Evolutionary conservation across 1,284 basidiomycete species (phyloP).

Genomic region (Rhodotorula glutinis): DNA sequence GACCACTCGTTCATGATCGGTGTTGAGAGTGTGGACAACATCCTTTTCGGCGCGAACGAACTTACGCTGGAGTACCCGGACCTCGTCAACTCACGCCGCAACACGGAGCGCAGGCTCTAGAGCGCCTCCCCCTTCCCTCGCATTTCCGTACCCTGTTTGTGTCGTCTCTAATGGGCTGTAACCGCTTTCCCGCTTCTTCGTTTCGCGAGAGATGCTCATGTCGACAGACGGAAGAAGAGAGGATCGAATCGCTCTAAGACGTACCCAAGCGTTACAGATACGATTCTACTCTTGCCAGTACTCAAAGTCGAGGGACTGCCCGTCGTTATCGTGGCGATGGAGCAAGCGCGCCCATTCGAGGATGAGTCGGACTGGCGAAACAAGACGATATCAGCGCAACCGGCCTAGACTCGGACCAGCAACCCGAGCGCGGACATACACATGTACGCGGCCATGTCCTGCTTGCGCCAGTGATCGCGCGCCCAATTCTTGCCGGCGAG

Average conservation of each 20-base stretch:
- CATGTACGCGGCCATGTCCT: conserved; percentile 39
- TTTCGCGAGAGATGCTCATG: neutral
- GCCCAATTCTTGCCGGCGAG: conserved; percentile 41
- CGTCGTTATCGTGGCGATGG: conserved; percentile 29
- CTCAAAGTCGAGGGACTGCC: conserved; percentile 33
- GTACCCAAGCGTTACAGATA: neutral
- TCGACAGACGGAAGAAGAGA: neutral
- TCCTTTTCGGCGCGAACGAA: conserved; percentile 52
- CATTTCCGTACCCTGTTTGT: neutral
- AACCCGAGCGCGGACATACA: conserved; percentile 11
- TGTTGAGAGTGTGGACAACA: conserved; percentile 54
- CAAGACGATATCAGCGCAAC: no score
- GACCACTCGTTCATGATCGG: conserved; percentile 56
- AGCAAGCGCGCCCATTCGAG: conserved; percentile 38
- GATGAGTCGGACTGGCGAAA: conserved; percentile 35
- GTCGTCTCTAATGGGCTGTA: neutral
- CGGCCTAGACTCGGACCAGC: no score
- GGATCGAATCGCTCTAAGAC: neutral
- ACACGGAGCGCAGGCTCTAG: conserved; percentile 50
- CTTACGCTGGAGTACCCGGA: conserved; percentile 51
- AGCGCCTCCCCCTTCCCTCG: neutral
- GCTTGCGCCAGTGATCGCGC: conserved; percentile 36
- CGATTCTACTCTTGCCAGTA: conserved; percentile 3
- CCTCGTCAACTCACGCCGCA: conserved; percentile 52
- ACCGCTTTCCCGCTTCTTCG: neutral